Evolutionary conservation across 164 flowering plant species (phyloP), one percentile per base, ranked within the genome.

Genomic region (Dillenia suffruticosa): DNA sequence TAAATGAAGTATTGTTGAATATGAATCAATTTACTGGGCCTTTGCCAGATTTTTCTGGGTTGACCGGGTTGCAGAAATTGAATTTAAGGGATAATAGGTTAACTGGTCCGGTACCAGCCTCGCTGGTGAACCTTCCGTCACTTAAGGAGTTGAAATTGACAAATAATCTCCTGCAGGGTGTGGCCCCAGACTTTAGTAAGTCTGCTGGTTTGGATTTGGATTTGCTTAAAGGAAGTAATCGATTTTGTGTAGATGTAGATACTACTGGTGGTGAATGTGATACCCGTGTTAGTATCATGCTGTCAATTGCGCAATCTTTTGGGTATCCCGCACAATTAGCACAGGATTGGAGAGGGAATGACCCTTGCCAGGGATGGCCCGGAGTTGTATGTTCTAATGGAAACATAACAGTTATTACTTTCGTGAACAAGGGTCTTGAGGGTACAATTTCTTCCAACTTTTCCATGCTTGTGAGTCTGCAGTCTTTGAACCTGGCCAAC

Each of bases 401-500:
- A 9, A 73, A 81, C 53, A 78, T 94, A 46, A 66, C 76, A 0
- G 68, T 72, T 15, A 56, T 94, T 32, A 84, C 79, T 70, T 83
- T 89, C 15, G 72, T 63, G 64, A 77, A 67, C 0, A 68, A 64
- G 86, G 79, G 75, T 13, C 87, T 94, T 9, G 49, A 75, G 8
- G 99, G 99, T 46, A 77, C 81, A 0, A 91, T 94, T 45, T 88
- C 97, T 49, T 76, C 90, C 0, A 72, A 68, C 15, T 84, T 84
- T 48, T 54, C 88, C 0, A 6, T 10, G 16, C 62, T 94, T 15
- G 62, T 64, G 12, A 71, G 79, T 0, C 57, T 94, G 77, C 70
- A 77, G 62, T 82, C 32, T 49, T 57, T 94, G 65, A 49, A 69
- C 63, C 82, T 94, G 43, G 57, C 90, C 2, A 66, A 74, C 26